phyloP scores from a whole-genome alignment of 2,329 filamentous ascomycete genomes.

The Apiospora arundinis region DNA sequence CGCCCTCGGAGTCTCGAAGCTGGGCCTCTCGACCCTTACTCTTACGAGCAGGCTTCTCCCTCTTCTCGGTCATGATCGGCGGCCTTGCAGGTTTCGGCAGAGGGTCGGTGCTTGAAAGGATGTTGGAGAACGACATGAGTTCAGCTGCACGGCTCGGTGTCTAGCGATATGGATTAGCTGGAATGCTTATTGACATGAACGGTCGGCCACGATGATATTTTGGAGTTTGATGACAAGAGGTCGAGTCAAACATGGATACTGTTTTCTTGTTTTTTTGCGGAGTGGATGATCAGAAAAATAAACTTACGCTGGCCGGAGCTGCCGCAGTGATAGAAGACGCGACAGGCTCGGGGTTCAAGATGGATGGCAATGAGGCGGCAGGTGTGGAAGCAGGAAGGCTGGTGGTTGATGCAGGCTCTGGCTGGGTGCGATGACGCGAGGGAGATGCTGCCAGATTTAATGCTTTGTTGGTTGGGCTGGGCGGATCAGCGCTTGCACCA shows the following conservation, averaged over 20 bases:
- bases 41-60: constrained; percentile 45
- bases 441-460: constrained; percentile 39
- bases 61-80: constrained; percentile 46
- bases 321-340: constrained; percentile 26
- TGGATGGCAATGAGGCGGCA: constrained; percentile 39
- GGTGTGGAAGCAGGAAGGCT: constrained; percentile 34
- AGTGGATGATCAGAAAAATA: neutral
- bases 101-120: constrained; percentile 81
- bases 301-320: constrained; percentile 39
- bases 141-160: constrained; percentile 78
- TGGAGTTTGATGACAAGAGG: neutral
- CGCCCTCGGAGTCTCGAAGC: constrained; percentile 53
- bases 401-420: constrained; percentile 31
- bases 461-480: constrained; percentile 39
- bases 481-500: constrained; percentile 31
- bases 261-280: constrained; percentile 16
- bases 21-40: constrained; percentile 59
- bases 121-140: constrained; percentile 96
- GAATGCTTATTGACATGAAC: neutral
- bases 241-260: neutral
- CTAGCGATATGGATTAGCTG: constrained; percentile 45
- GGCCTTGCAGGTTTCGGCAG: constrained; percentile 55
- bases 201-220: constrained; percentile 24
- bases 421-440: constrained; percentile 34
- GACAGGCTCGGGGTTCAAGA: constrained; percentile 42